Evolutionary conservation across 1,284 basidiomycete species (phyloP), one percentile per base, ranked within the genome.

Genomic region (Pseudozyma sp.): DNA sequence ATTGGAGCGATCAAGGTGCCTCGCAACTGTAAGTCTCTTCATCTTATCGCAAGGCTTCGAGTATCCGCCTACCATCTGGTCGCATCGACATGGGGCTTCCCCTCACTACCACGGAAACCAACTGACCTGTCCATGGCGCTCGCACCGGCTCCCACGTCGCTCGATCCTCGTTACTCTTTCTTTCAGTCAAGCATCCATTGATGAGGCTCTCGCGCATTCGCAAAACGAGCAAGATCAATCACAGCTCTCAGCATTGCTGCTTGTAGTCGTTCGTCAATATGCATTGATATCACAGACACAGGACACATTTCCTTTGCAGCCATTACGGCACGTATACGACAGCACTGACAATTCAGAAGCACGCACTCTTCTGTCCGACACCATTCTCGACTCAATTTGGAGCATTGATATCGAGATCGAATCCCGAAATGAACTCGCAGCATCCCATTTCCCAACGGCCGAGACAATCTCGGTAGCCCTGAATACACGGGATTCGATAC

Each of bases 391-490:
- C 61, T 52, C 63, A 16, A 57, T 81, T 43, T 83, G 81, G 81
- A 76, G 70, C 13, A 54, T 82, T 43, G 82, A 83, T 49, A 58
- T 62, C 42, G 81, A 83, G 44, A 57, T 80, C 44, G 81, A 83
- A 25, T 59, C 77, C 16, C 79, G 78, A 39, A 71, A 50, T 40
- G 81, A 79, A 14, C 44, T 77, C 18, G 11, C 42, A 18, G 31
- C 47, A 3, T 45, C 64, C 36, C 38, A 55, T 10, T 5, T 47
- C 10, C 50, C 38, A 35, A 25, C 49, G 9, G 49, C 39, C 34
- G 35, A 52, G 1, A 25, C 44, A 12, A 31, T 8, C 9, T 58
- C 60, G 14, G 44, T 76, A 18, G 56, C 36, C 3, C 35, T 60
- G 1, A 38, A 59, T 35, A 18, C 56, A 1, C 38, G 59, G 13